Evolutionary conservation across 345 rosid species (phyloP).

Genomic region (Nephelium lappaceum): DNA sequence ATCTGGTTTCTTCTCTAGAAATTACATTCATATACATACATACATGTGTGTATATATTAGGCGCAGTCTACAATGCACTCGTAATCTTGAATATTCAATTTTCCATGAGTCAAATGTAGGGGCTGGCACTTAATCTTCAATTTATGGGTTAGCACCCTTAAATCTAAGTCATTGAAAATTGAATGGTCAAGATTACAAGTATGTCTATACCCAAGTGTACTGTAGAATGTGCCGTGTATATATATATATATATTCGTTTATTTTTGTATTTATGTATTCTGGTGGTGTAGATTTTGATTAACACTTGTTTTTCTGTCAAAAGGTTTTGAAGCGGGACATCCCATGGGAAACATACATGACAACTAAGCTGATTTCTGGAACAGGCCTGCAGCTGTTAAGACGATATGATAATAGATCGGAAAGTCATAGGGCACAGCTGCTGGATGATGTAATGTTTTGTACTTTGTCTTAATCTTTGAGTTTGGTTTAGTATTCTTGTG

Average conservation of each 20-base stretch:
- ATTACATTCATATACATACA: too few species aligned
- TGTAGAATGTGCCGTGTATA: too few species aligned
- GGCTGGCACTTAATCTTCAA: too few species aligned
- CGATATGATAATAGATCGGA: constrained; percentile 84
- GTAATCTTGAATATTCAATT: too few species aligned
- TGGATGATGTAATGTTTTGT: constrained; percentile 67
- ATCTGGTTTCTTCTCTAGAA: background rate
- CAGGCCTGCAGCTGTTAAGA: constrained; percentile 85
- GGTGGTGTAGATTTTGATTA: constrained; percentile 16
- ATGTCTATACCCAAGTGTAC: too few species aligned
- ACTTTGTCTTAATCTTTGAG: constrained; percentile 20
- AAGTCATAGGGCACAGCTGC: constrained; percentile 78
- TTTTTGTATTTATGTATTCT: background rate
- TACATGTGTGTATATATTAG: too few species aligned
- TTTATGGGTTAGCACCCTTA: too few species aligned
- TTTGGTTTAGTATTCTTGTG: constrained; percentile 13
- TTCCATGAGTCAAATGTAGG: too few species aligned
- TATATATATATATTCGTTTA: too few species aligned
- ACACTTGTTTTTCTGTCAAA: constrained; percentile 13
- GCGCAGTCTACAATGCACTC: too few species aligned
- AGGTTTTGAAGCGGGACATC: constrained; percentile 95
- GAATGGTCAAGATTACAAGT: too few species aligned
- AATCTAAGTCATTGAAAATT: too few species aligned
- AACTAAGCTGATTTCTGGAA: constrained; percentile 83
- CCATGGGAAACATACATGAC: constrained; percentile 99